These are phyloP conservation scores for Irineochytrium annulatum DNA, from an alignment of 192 early-diverging fungal genomes.

Conservation along the genomic window DNA sequence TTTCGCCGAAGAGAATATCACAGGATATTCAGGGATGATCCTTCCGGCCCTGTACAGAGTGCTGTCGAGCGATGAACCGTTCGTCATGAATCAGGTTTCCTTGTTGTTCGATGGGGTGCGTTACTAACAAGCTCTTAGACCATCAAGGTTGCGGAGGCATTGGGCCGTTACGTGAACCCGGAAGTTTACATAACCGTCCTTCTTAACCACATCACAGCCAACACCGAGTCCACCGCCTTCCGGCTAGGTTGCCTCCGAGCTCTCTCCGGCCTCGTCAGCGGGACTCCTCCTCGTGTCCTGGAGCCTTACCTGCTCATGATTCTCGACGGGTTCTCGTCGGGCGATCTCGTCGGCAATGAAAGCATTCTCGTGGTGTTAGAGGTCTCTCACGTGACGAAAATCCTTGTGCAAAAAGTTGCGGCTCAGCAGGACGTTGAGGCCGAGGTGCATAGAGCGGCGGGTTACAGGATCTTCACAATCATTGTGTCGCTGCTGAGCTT, in stretches of 20 bases:
- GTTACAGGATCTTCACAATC: conserved; percentile 30
- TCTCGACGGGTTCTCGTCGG: conserved; percentile 25
- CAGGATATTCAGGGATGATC: conserved; percentile 46
- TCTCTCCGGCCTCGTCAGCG: conserved; percentile 33
- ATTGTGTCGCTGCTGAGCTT: conserved; percentile 32
- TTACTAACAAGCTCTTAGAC: conserved; percentile 22
- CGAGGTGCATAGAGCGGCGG: conserved; percentile 1
- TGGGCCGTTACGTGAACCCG: conserved; percentile 46
- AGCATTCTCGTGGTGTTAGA: conserved; percentile 33
- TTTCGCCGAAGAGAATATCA: conserved; percentile 43
- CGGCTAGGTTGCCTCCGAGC: conserved; percentile 40
- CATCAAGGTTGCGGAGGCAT: conserved; percentile 21
- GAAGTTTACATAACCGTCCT: conserved; percentile 35
- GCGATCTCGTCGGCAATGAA: conserved; percentile 40
- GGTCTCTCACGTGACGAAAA: conserved; percentile 27
- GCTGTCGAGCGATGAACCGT: conserved; percentile 41
- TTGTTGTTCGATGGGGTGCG: background rate
- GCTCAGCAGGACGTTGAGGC: background rate
- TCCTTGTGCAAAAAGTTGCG: conserved; percentile 25
- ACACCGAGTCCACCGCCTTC: conserved; percentile 32
- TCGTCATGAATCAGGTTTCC: conserved; percentile 37
- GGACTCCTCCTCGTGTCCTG: conserved; percentile 21
- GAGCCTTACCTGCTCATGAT: conserved; percentile 7
- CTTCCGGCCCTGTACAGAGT: conserved; percentile 44
- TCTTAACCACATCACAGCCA: conserved; percentile 27